Percentiles rank a stretch among this genome's conserved stretches.
Evolutionary conservation across 805 yeast species (phyloP).

Genomic region (Priceomyces melissophilus): DNA sequence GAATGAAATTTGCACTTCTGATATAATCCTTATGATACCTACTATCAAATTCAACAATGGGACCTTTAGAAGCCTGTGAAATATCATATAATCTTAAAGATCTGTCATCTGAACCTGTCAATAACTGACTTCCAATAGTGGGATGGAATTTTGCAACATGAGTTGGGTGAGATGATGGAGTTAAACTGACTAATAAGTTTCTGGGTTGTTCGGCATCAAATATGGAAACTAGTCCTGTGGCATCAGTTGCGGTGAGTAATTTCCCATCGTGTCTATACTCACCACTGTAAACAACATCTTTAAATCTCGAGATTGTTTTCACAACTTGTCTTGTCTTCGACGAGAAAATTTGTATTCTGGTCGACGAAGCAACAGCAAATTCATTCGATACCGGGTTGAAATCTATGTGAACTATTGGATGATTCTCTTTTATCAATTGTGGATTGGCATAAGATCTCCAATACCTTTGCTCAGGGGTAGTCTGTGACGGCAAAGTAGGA

Average conservation of each 20-base stretch:
- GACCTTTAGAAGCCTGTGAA: constrained; percentile 64
- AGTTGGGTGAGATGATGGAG: constrained; percentile 83
- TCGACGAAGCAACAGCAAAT: constrained; percentile 88
- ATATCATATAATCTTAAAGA: constrained; percentile 86
- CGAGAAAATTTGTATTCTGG: constrained; percentile 88
- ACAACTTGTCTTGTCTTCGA: constrained; percentile 91
- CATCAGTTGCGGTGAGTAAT: constrained; percentile 90
- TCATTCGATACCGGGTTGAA: constrained; percentile 85
- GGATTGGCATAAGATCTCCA: constrained; percentile 88
- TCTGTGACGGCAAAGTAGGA: constrained; percentile 76
- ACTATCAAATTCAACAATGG: constrained; percentile 58
- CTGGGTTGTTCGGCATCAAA: constrained; percentile 82
- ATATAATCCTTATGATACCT: constrained; percentile 84
- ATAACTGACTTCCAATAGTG: constrained; percentile 62
- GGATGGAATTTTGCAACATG: constrained; percentile 94
- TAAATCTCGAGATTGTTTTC: constrained; percentile 82
- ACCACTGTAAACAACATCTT: constrained; percentile 88
- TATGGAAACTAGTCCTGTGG: constrained; percentile 86
- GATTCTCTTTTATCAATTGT: constrained; percentile 88
- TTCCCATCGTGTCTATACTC: constrained; percentile 91
- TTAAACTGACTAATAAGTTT: constrained; percentile 71
- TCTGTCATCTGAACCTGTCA: constrained; percentile 91
- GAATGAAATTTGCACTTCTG: constrained; percentile 75
- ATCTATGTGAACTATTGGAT: constrained; percentile 81
- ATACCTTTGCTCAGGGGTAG: constrained; percentile 89